Evolutionary conservation across 129 eudicot genomes (phyloP).

Genomic region (Helianthus annuus): DNA sequence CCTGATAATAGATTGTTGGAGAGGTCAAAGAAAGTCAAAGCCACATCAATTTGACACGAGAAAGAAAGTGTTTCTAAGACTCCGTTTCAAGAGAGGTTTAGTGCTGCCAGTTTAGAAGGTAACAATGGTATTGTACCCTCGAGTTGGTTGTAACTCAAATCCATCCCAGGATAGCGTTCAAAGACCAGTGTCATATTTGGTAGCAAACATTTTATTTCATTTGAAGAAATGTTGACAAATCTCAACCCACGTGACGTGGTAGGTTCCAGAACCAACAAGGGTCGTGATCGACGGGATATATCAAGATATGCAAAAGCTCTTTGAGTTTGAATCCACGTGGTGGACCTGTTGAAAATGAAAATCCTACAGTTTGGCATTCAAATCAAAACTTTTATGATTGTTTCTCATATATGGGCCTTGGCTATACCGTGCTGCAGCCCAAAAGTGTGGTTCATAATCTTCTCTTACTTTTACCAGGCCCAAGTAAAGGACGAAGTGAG

Average conservation of each 20-base stretch:
- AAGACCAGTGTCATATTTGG: constrained; percentile 22
- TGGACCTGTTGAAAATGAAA: too few species aligned
- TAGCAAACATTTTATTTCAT: constrained; percentile 27
- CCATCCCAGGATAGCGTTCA: neutral
- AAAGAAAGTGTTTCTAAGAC: constrained; percentile 26
- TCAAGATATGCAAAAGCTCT: constrained; percentile 26
- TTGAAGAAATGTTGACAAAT: constrained; percentile 30
- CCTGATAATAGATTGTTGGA: constrained; percentile 28
- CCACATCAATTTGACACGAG: neutral
- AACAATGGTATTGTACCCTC: constrained; percentile 1
- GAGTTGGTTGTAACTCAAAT: constrained; percentile 22
- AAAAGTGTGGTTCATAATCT: too few species aligned
- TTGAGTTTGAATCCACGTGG: constrained; percentile 42
- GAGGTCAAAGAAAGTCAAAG: constrained; percentile 12
- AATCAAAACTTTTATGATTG: too few species aligned
- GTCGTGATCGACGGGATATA: constrained; percentile 34
- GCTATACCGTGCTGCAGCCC: too few species aligned
- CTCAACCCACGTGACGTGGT: neutral
- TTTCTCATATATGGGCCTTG: too few species aligned
- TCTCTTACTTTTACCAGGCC: too few species aligned
- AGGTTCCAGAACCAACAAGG: constrained; percentile 44
- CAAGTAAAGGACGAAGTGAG: too few species aligned
- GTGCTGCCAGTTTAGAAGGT: neutral
- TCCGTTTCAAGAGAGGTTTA: constrained; percentile 33
- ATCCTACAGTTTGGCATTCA: too few species aligned